phyloP scores from a whole-genome alignment of 2,329 filamentous ascomycete genomes.

The Neonectria hederae region DNA sequence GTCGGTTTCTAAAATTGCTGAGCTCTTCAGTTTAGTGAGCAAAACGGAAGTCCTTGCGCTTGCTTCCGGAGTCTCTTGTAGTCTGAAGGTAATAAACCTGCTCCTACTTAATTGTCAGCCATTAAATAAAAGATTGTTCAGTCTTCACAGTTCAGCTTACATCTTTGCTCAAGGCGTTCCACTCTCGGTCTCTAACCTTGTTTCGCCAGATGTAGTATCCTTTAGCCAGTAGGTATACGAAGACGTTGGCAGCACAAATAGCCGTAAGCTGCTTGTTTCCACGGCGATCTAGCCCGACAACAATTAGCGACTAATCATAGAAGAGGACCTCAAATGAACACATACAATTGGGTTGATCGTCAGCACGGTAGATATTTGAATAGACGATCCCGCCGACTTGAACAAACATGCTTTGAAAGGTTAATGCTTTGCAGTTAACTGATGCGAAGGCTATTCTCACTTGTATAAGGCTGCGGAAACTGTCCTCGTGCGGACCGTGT shows the following conservation, averaged over 20 bases:
- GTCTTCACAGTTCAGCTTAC: too few relatives aligned
- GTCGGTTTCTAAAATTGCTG: too few relatives aligned
- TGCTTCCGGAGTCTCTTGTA: too few relatives aligned
- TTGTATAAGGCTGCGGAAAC: constrained; percentile 68
- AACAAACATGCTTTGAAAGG: constrained; percentile 41
- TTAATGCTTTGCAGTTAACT: too few relatives aligned
- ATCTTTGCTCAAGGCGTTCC: constrained; percentile 41
- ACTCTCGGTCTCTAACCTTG: constrained; percentile 52
- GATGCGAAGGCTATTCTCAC: too few relatives aligned
- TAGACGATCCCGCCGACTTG: constrained; percentile 47
- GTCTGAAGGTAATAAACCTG: too few relatives aligned
- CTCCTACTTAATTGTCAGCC: too few relatives aligned
- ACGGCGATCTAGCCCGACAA: constrained; percentile 35
- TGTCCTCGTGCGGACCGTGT: constrained; percentile 66
- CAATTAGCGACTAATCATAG: too few relatives aligned
- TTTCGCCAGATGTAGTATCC: constrained; percentile 63
- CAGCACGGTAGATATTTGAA: constrained; percentile 53
- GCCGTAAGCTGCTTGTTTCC: constrained; percentile 62
- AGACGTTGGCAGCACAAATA: constrained; percentile 58
- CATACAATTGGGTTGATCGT: constrained; percentile 39
- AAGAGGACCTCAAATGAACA: too few relatives aligned
- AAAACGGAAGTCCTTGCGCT: too few relatives aligned
- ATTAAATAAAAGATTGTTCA: too few relatives aligned
- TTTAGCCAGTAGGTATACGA: constrained; percentile 59
- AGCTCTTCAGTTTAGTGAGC: too few relatives aligned